Percentiles rank a stretch among this genome's conserved stretches.
phyloP scores from a whole-genome alignment of 2,329 filamentous ascomycete genomes.

The Cadophora sp. region DNA sequence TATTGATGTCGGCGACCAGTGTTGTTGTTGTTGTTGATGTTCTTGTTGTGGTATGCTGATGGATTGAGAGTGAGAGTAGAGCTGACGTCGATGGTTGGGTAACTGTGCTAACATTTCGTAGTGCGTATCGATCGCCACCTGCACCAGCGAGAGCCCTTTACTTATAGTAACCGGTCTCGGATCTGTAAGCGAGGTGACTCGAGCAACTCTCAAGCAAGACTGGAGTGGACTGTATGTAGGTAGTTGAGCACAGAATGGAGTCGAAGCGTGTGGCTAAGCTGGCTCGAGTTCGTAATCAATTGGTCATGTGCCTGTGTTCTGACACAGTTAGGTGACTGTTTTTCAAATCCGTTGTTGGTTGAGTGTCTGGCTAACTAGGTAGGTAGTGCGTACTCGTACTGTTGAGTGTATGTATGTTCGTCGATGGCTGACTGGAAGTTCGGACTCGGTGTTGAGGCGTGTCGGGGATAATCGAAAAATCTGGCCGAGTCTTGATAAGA shows the following conservation, averaged over 20 bases:
- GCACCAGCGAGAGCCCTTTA: neutral
- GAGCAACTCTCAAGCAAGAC: neutral
- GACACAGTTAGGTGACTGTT: constrained; percentile 6
- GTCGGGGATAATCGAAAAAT: neutral
- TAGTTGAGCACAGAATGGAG: constrained; percentile 3
- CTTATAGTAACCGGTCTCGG: constrained; percentile 20
- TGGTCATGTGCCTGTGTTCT: constrained; percentile 22
- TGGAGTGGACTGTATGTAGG: constrained; percentile 2
- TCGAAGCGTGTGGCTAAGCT: constrained; percentile 24
- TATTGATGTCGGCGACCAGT: constrained; percentile 23
- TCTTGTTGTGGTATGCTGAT: constrained; percentile 25
- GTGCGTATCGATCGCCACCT: constrained; percentile 25
- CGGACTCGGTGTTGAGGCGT: too few relatives aligned
- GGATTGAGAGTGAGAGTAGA: constrained; percentile 18
- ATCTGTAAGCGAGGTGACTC: constrained; percentile 15
- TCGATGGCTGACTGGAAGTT: too few relatives aligned
- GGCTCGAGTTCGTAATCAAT: constrained; percentile 22
- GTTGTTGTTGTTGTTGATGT: constrained; percentile 27
- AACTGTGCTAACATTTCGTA: constrained; percentile 28
- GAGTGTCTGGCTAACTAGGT: neutral
- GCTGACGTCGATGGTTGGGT: constrained; percentile 26
- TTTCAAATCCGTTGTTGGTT: neutral
- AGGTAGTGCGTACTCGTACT: constrained; percentile 9
- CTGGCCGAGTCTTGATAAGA: neutral
- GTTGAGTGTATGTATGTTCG: neutral